Conservation (phyloP, 495 filamentous ascomycete genomes). For the Neurospora sp. region DNA sequence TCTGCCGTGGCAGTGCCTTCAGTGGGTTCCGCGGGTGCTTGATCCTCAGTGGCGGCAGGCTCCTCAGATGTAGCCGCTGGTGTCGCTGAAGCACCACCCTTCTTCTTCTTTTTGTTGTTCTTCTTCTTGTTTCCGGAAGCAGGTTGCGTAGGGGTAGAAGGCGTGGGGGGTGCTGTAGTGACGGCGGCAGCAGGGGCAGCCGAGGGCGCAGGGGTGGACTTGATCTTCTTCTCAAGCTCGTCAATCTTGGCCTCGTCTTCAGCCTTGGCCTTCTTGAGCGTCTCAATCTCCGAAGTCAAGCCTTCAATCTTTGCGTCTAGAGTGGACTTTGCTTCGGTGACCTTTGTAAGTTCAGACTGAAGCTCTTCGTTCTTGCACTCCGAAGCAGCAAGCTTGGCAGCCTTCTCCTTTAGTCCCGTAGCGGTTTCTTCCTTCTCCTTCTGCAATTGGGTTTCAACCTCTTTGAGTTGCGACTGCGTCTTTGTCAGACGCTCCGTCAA, state of each 20-base stretch:
- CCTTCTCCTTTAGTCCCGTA: constrained; percentile 28
- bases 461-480: constrained; percentile 39
- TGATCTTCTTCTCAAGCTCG: constrained; percentile 27
- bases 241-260: constrained; percentile 22
- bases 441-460: constrained; percentile 43
- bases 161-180: constrained; percentile 2
- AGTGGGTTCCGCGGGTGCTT: constrained; percentile 11
- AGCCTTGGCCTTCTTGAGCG: constrained; percentile 24
- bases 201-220: constrained; percentile 9
- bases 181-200: constrained; percentile 6
- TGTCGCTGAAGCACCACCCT: constrained; percentile 37
- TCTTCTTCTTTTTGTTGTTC: constrained; percentile 88
- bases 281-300: constrained; percentile 27
- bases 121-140: constrained; percentile 56
- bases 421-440: constrained; percentile 30
- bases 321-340: constrained; percentile 20
- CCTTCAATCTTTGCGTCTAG: constrained; percentile 22
- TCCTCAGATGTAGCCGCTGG: constrained; percentile 12
- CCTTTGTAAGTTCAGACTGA: constrained; percentile 20
- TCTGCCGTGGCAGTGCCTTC: constrained; percentile 18
- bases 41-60: constrained; percentile 19
- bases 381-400: constrained; percentile 17
- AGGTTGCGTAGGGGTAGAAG: constrained; percentile 8
- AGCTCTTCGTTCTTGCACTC: constrained; percentile 28
- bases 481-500: constrained; percentile 44